Percentiles rank a stretch among this genome's conserved stretches.
Evolutionary conservation across 1,284 basidiomycete genomes (phyloP).

Genomic region (Austroboletus olivaceoglutinosus): DNA sequence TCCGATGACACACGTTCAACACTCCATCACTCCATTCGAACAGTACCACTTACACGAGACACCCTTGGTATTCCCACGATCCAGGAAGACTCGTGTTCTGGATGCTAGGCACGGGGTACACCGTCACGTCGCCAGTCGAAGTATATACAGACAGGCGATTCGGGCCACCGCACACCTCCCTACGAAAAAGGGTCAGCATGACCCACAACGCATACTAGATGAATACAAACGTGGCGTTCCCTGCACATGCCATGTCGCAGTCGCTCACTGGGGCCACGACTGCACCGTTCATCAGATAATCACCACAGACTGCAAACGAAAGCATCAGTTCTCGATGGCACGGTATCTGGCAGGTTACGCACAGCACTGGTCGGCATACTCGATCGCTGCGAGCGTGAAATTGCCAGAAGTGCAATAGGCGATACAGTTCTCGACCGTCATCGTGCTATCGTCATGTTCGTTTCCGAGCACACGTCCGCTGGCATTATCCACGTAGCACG

Average conservation of each 20-base stretch:
- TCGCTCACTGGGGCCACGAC: conserved; percentile 44
- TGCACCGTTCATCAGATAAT: conserved; percentile 58
- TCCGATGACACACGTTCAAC: background rate
- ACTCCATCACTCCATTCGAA: background rate
- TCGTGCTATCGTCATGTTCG: conserved; percentile 29
- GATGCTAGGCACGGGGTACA: conserved; percentile 57
- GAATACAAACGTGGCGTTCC: conserved; percentile 53
- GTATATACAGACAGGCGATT: conserved; percentile 71
- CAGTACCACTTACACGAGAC: conserved; percentile 50
- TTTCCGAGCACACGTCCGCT: conserved; percentile 48
- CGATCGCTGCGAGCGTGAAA: conserved; percentile 48
- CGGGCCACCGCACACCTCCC: conserved; percentile 68
- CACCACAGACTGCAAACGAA: conserved; percentile 55
- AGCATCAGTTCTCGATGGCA: conserved; percentile 5
- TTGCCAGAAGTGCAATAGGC: conserved; percentile 40
- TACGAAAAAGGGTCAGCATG: conserved; percentile 23
- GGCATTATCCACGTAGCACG: conserved; percentile 46
- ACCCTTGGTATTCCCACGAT: conserved; percentile 63
- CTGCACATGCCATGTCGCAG: conserved; percentile 68
- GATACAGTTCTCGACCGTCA: conserved; percentile 50
- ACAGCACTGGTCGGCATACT: conserved; percentile 58
- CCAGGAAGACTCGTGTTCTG: conserved; percentile 58
- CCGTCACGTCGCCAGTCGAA: conserved; percentile 42
- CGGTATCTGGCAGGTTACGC: conserved; percentile 24
- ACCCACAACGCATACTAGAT: background rate